Conservation (phyloP, 2,329 filamentous ascomycete species). For the Didymella pinodella region DNA sequence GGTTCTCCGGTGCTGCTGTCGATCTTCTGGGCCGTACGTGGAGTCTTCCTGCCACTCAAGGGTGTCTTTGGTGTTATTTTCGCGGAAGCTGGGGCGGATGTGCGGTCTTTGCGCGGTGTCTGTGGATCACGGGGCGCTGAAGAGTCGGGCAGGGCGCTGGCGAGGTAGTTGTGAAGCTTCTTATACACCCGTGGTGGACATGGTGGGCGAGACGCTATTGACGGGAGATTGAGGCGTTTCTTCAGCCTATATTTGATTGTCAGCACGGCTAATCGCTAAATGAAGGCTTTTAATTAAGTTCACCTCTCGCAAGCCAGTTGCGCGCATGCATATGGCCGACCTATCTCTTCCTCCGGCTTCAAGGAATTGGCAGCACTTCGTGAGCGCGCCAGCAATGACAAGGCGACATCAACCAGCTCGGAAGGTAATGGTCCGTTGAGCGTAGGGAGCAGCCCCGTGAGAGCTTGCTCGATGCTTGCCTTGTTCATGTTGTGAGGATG, state of each 20-base stretch:
- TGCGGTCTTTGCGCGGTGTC: constrained; percentile 43
- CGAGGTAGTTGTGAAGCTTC: constrained; percentile 81
- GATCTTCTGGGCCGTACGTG: constrained; percentile 28
- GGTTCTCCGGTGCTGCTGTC: constrained; percentile 26
- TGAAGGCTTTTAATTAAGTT: not conserved
- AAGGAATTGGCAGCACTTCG: constrained; percentile 59
- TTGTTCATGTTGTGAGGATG: constrained; percentile 27
- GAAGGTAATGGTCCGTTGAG: constrained; percentile 44
- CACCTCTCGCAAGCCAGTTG: constrained; percentile 83
- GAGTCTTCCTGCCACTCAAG: constrained; percentile 33
- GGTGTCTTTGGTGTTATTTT: constrained; percentile 41
- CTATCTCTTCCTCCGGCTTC: constrained; percentile 50
- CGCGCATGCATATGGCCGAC: constrained; percentile 49
- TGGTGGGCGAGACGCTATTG: constrained; percentile 47
- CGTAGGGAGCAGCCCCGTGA: constrained; percentile 55
- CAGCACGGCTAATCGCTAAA: constrained; percentile 33
- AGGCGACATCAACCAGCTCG: constrained; percentile 44
- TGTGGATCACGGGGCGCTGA: constrained; percentile 36
- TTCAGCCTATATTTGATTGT: constrained; percentile 68
- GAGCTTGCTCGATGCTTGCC: constrained; percentile 42
- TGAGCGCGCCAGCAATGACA: constrained; percentile 48
- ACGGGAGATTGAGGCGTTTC: constrained; percentile 45
- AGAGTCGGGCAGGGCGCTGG: constrained; percentile 68
- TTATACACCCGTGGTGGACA: constrained; percentile 69
- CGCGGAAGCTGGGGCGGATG: constrained; percentile 32